Evolutionary conservation across 768 basidiomycete genomes (phyloP), one percentile per base, ranked within the genome.

Genomic region (Lentinula raphanica): DNA sequence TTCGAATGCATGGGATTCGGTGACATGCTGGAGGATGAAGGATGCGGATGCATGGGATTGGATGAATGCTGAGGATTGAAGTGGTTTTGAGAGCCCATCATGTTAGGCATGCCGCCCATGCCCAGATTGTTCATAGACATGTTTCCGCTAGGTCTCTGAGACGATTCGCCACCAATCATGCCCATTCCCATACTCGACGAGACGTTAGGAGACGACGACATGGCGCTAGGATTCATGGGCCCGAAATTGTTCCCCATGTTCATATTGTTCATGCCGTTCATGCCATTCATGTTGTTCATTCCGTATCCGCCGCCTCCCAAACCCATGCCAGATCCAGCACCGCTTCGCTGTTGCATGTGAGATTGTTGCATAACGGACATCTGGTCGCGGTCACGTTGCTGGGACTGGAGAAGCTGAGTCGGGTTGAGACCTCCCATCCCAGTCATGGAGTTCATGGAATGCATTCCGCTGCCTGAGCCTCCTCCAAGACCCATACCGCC

Each of bases 321-420:
- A 25, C 38, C 29, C 54, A 56, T 56, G 54, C n/a, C 27, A 3
- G 27, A 23, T 44, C 40, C 54, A 28, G 27, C 54, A 29, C 56
- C 42, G n/a, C 42, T 15, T 12, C 28, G 42, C 29, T 45, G 56
- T 19, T 48, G 56, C 23, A 36, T 25, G 27, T 56, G 55, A 5
- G 31, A 36, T 21, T 56, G 55, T 17, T 48, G 56, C 31, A 49
- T 39, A 21, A 46, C 56, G 44, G 19, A 21, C 46, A 57, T 57
- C 46, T 57, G 56, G 23, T 57, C 56, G 35, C 56, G 56, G 13
- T 57, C 56, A 39, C 56, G 56, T 46, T 57, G 56, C 27, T 45
- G 40, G n/a, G 42, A 40, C 23, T 57, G 56, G 3, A 57, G 46
- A 35, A 48, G 27, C 28, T 57, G 56, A 38, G 56, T 36, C 12